These are phyloP conservation scores for Astrothelium macrocarpum DNA, from an alignment of 495 filamentous ascomycete species.

Conservation along the genomic window DNA sequence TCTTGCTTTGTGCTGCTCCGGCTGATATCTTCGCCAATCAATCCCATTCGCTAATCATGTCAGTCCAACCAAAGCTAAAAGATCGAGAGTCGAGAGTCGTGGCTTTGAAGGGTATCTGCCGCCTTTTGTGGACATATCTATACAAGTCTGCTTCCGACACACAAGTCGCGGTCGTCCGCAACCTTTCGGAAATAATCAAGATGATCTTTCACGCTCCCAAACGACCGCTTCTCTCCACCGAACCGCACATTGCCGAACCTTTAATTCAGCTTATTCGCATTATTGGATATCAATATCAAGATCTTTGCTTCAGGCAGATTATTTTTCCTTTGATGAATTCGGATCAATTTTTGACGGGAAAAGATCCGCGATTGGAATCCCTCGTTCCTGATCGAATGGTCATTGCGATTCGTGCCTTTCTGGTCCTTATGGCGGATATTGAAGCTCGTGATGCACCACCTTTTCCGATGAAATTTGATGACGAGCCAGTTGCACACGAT, in stretches of 20 bases:
- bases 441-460: conserved; percentile 79
- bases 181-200: conserved; percentile 77
- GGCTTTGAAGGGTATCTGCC: conserved; percentile 79
- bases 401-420: conserved; percentile 85
- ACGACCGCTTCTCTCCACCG: conserved; percentile 67
- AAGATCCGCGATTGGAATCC: conserved; percentile 79
- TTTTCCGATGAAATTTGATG: conserved; percentile 49
- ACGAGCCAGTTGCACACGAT: conserved; percentile 16
- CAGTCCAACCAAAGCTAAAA: conserved; percentile 67
- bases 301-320: conserved; percentile 81
- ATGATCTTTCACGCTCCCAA: conserved; percentile 71
- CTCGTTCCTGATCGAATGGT: conserved; percentile 95
- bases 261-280: conserved; percentile 88
- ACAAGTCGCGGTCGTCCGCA: conserved; percentile 56
- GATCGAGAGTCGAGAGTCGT: conserved; percentile 71
- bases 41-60: conserved; percentile 72
- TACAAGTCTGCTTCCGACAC: conserved; percentile 66
- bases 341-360: conserved; percentile 64
- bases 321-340: conserved; percentile 93
- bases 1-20: conserved; percentile 77
- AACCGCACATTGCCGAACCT: conserved; percentile 73
- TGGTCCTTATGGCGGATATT: conserved; percentile 87
- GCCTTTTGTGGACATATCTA: conserved; percentile 92
- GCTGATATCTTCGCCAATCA: conserved; percentile 72
- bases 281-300: conserved; percentile 87